Base-by-base conservation (phyloP, 768 basidiomycete species). In the Ramaria sp. region DNA sequence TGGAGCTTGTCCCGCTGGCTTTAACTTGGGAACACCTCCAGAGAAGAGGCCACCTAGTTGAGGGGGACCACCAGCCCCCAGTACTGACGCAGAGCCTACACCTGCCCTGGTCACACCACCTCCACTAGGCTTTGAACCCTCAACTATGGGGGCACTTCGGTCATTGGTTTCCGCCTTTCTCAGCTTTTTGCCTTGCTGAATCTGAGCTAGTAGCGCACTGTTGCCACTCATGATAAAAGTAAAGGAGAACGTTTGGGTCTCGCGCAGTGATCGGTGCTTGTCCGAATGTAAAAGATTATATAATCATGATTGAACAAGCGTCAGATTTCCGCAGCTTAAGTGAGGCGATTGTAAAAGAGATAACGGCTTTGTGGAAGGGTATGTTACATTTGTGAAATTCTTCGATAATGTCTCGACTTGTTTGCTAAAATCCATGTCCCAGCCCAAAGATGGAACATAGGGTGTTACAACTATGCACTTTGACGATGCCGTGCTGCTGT, bases 11-110 rank as follows among this genome's bases (percentile, higher is more conserved):
- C 81, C 86, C n/a, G 85, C 77, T 43, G 89, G 80, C 72, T 85
- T 94, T 63, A 95, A 65, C 64, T 88, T 93, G 3, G 93, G 93
- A 73, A 95, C 82, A 1, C 93, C 92, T 15, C 89, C 91, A 43
- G 92, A 90, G 63, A 96, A 94, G 10, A 96, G 68, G 1, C 80
- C 83, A 30, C 81, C 92, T 3, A 94, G 71, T 66, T 93, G 90
- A 24, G 89, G 88, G 25, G 90, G 81, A 6, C 74, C 81, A 27
- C 56, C 64, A 7, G 64, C 59, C 1, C 61, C 59, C 9, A 62
- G 39, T 7, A 61, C 50, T 50, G 59, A 30, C 55, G 37, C 53
- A 18, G 59, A 45, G 24, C 61, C 47, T 37, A 68, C 57, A n/a
- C 62, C 67, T 38, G 73, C 75, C 22, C 66, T 70, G 50, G 61